A percentile compares a stretch with the other conserved stretches of the same genome.
Evolutionary conservation across 768 basidiomycete species (phyloP).

Genomic region (Rubroboletus pulcherrimus): DNA sequence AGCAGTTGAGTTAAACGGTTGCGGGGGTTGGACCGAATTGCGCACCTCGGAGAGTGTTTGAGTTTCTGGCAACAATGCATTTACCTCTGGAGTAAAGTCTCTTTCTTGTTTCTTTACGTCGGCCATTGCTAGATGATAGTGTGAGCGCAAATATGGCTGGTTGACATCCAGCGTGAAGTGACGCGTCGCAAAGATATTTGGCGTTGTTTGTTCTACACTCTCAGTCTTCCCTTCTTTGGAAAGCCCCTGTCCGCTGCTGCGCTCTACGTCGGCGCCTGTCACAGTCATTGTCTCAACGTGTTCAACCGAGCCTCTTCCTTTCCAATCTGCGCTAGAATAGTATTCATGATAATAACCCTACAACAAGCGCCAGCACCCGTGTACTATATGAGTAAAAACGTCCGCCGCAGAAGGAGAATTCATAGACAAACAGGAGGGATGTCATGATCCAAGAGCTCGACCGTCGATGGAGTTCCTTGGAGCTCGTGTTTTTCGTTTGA

Average conservation of each 20-base stretch:
- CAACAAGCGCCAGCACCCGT: conserved; percentile 44
- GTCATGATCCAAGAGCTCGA: conserved; percentile 30
- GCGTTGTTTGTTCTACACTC: conserved; percentile 29
- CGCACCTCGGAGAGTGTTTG: conserved; percentile 68
- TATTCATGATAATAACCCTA: conserved; percentile 41
- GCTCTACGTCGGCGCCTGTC: background rate
- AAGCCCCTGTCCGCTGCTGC: conserved; percentile 18
- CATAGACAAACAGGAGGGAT: conserved; percentile 49
- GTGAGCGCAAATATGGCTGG: conserved; percentile 40
- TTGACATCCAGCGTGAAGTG: conserved; percentile 33
- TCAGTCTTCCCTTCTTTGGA: conserved; percentile 16
- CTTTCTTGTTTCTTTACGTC: conserved; percentile 82
- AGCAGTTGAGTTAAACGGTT: conserved; percentile 3
- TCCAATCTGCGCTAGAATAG: conserved; percentile 33
- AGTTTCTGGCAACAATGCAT: conserved; percentile 67
- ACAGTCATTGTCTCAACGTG: conserved; percentile 15
- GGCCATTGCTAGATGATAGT: conserved; percentile 56
- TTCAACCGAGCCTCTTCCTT: conserved; percentile 29
- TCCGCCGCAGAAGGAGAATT: conserved; percentile 36
- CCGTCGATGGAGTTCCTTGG: conserved; percentile 26
- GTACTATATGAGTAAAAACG: conserved; percentile 42
- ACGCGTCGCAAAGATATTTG: conserved; percentile 64
- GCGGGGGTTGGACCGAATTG: background rate
- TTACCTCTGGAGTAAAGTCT: conserved; percentile 84
- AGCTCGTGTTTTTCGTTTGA: conserved; percentile 29